A percentile compares a stretch with the other conserved stretches of the same genome.
Conservation (phyloP, 768 basidiomycete genomes). For the Xerocomellus dryophilus region DNA sequence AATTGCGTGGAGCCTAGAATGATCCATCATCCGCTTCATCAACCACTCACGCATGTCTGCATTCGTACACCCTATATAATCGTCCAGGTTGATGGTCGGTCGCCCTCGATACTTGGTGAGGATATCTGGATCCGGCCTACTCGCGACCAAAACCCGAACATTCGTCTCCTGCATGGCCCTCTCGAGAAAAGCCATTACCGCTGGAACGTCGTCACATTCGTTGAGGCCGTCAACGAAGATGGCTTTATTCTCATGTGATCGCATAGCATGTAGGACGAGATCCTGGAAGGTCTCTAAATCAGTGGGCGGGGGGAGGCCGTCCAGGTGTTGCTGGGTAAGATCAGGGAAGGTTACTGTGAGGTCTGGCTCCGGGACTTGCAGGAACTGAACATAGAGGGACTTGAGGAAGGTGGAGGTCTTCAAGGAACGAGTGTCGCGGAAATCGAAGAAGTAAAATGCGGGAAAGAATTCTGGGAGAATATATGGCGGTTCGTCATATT, state of each 20-base stretch:
- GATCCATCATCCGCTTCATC: conserved; percentile 25
- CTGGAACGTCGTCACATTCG: conserved; percentile 24
- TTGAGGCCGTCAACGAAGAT: conserved; percentile 27
- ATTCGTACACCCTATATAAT: conserved; percentile 20
- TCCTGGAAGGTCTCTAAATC: conserved; percentile 13
- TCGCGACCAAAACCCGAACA: conserved; percentile 24
- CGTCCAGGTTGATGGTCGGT: conserved; percentile 21
- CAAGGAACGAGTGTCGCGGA: conserved; percentile 23
- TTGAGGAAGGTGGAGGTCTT: conserved; percentile 19
- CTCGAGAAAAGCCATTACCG: conserved; percentile 24
- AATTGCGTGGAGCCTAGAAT: conserved; percentile 22
- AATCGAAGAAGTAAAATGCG: conserved; percentile 29
- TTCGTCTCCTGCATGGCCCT: conserved; percentile 20
- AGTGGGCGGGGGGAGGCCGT: conserved; percentile 19
- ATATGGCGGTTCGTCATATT: conserved; percentile 13
- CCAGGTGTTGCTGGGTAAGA: conserved; percentile 12
- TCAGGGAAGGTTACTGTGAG: conserved; percentile 21
- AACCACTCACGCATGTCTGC: conserved; percentile 26
- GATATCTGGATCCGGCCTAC: conserved; percentile 22
- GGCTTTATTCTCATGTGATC: conserved; percentile 18
- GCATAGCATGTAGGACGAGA: conserved; percentile 24
- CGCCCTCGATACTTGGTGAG: conserved; percentile 16
- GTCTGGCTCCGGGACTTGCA: conserved; percentile 23
- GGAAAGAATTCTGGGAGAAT: conserved; percentile 26
- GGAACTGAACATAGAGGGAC: conserved; percentile 26